A percentile compares a stretch with the other conserved stretches of the same genome.
These are phyloP conservation scores for Coleophoma eucalyptorum DNA, from an alignment of 2,329 filamentous ascomycete genomes.

Conservation along the genomic window DNA sequence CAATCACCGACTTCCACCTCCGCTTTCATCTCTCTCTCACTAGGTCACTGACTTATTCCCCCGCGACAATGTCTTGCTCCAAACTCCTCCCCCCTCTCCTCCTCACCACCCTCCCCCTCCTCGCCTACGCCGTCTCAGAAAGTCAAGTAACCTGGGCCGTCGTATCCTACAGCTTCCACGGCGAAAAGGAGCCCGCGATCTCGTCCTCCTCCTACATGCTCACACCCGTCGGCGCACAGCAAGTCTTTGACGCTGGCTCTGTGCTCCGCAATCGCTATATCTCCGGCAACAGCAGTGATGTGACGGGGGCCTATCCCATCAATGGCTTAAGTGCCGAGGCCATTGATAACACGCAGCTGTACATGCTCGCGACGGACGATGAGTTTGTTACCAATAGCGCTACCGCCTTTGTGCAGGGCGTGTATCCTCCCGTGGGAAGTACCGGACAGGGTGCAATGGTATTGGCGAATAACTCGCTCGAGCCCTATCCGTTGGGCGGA, in stretches of 20 bases:
- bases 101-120: slow-evolving; percentile 8
- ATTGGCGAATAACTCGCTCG: slow-evolving; percentile 54
- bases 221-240: slow-evolving; percentile 50
- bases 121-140: slow-evolving; percentile 3
- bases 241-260: slow-evolving; percentile 44
- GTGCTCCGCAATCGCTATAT: slow-evolving; percentile 48
- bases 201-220: slow-evolving; percentile 30
- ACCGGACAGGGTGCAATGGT: slow-evolving; percentile 16
- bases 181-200: slow-evolving; percentile 46
- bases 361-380: slow-evolving; percentile 36
- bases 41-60: too few species aligned
- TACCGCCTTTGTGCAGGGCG: slow-evolving; percentile 74
- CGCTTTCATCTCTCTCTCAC: too few species aligned
- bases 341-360: slow-evolving; percentile 46
- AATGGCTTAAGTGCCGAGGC: slow-evolving; percentile 35
- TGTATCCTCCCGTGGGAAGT: slow-evolving; percentile 65
- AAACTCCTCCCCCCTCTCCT: slow-evolving; percentile 3
- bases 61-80: neutral
- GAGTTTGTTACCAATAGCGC: slow-evolving; percentile 61
- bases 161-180: slow-evolving; percentile 34
- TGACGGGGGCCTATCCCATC: slow-evolving; percentile 31
- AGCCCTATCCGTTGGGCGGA: slow-evolving; percentile 66
- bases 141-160: slow-evolving; percentile 22
- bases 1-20: too few species aligned
- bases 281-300: slow-evolving; percentile 9